Conservation (phyloP, 176 grass and related monocot species). For the Hordeum vulgare region DNA sequence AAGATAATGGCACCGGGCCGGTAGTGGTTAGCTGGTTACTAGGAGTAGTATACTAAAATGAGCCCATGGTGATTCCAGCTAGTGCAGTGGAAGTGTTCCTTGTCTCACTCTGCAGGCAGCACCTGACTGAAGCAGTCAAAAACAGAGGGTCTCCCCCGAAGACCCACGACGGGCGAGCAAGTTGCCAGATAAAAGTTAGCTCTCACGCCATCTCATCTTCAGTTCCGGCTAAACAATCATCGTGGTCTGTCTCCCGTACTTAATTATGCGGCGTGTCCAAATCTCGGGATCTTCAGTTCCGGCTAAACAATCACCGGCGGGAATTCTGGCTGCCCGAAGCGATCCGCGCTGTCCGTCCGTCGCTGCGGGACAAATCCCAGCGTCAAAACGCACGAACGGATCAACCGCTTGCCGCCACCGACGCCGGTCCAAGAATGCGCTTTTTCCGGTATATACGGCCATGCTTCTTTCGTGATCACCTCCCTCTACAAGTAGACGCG, state of each 20-base stretch:
- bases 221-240: not conserved
- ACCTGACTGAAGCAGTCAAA: constrained; percentile 35
- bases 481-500: constrained; percentile 10
- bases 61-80: constrained; percentile 26
- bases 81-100: constrained; percentile 1
- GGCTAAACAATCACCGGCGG: not conserved
- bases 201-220: not conserved
- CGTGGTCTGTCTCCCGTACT: not conserved
- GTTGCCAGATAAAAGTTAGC: not conserved
- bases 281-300: not conserved
- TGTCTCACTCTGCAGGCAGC: constrained; percentile 5
- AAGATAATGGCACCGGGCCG: constrained; percentile 26
- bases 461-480: not conserved
- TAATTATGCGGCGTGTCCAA: not conserved
- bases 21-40: not conserved
- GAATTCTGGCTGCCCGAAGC: not conserved
- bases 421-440: not conserved
- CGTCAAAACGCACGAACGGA: constrained; percentile 34
- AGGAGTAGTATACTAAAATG: not conserved
- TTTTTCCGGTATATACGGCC: not conserved
- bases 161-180: constrained; percentile 1
- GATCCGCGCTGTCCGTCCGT: not conserved
- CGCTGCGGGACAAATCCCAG: constrained; percentile 23
- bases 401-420: constrained; percentile 2
- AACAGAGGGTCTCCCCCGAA: not conserved